Base-by-base conservation (phyloP, 2,329 filamentous ascomycete species). In the Sarocladiaceae sp. region DNA sequence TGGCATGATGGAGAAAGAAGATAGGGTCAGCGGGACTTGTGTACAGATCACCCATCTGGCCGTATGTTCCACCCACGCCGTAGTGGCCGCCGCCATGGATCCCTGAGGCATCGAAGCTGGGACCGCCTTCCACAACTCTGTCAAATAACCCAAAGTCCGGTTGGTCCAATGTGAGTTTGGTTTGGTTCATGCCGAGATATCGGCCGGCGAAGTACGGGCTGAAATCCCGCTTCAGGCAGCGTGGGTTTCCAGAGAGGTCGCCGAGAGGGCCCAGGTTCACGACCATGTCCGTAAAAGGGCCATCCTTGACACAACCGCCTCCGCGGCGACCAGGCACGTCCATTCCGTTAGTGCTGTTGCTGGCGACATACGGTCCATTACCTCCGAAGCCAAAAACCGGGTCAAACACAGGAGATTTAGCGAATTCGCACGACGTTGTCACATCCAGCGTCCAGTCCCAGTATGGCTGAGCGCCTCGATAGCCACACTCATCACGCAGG, bases 231-330 rank as follows among this genome's bases (percentile, higher is more conserved):
- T 26, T 26, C 35, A 24, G 20, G 35, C 18, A 26, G n/a, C 19
- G 19, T 26, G 18, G 19, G 35, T 40, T 40, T 33, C 32, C 32
- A 16, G 32, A 33, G 11, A 33, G 32, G 10, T 40, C 35, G 35
- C 23, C 18, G 10, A 5, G 19, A 40, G 35, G 18, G 23, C 35
- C 35, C 4, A 24, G 9, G 21, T 40, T 40, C 15, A 40, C 19
- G 15, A 26, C 20, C 54, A 66, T 61, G 49, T 67, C 58, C 21
- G 55, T 57, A n/a, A 78, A 67, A 2, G 76, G 76, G 0, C 75
- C 75, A 0, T 60, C 64, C 12, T 56, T 62, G 3, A 81, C 63
- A 53, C 75, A 80, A 19, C 76, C 78, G 31, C 78, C 76, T 3
- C 78, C 78, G 2, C 7, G 9, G 32, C 32, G 32, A 33, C 32